Percentiles rank a stretch among this genome's conserved stretches.
phyloP scores from a whole-genome alignment of 768 basidiomycete genomes.

The Pisolithus tinctorius region DNA sequence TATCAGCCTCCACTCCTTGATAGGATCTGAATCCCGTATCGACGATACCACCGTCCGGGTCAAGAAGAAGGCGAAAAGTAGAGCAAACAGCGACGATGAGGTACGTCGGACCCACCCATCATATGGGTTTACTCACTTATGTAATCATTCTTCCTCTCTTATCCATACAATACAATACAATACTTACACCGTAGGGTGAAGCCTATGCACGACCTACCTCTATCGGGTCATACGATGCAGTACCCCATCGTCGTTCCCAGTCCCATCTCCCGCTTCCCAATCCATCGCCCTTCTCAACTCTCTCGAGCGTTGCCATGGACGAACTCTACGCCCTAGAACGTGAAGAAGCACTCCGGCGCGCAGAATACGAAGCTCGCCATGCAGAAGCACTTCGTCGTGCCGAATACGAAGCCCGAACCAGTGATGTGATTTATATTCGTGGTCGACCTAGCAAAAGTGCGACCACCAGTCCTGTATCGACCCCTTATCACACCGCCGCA shows the following conservation, averaged over 20 bases:
- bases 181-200: conserved; percentile 33
- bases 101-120: conserved; percentile 35
- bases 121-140: background rate
- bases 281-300: conserved; percentile 53
- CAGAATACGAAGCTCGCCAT: conserved; percentile 79
- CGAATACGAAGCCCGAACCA: conserved; percentile 50
- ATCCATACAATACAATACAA: background rate
- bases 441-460: conserved; percentile 52
- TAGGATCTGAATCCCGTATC: conserved; percentile 12
- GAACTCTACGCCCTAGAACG: conserved; percentile 87
- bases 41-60: conserved; percentile 31
- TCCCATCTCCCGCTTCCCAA: conserved; percentile 22
- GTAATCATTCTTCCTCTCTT: conserved; percentile 17
- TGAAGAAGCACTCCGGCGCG: conserved; percentile 73
- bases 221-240: conserved; percentile 37
- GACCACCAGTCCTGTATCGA: conserved; percentile 57
- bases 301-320: conserved; percentile 77
- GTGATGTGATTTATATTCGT: conserved; percentile 36
- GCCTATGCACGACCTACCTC: conserved; percentile 55
- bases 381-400: conserved; percentile 62
- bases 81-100: conserved; percentile 80
- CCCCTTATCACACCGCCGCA: conserved; percentile 28
- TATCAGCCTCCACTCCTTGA: conserved; percentile 22
- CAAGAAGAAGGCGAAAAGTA: conserved; percentile 75
- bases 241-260: conserved; percentile 24